Conservation (phyloP, 129 eudicot genomes). For the Ambrosia trifida region DNA sequence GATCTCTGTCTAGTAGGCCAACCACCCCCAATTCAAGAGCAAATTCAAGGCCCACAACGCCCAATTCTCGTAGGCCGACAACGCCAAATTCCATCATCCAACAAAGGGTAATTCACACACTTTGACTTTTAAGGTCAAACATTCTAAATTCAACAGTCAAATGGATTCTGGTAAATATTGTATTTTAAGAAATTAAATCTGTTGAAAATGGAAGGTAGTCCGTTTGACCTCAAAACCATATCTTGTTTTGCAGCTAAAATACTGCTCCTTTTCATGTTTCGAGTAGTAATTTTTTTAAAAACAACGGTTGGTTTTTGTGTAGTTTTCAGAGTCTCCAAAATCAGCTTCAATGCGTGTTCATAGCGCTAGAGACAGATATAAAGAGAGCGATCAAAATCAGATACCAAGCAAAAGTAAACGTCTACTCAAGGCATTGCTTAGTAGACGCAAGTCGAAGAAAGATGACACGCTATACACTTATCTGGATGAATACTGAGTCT, state of each 20-base stretch:
- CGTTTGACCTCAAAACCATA: conserved; percentile 13
- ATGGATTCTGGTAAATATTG: not conserved
- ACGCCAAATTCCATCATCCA: conserved; percentile 62
- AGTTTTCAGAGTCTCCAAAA: conserved; percentile 64
- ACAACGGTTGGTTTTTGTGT: conserved; percentile 7
- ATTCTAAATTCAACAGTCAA: not conserved
- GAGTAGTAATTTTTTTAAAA: conserved; percentile 16
- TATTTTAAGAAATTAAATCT: not conserved
- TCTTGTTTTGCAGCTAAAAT: not conserved
- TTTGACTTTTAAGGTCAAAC: conserved; percentile 13
- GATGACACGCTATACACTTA: conserved; percentile 80
- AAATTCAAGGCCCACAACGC: conserved; percentile 39
- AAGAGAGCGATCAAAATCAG: conserved; percentile 55
- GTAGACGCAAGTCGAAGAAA: conserved; percentile 82
- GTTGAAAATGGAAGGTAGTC: not conserved
- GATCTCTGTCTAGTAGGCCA: conserved; percentile 36
- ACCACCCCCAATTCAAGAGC: conserved; percentile 40
- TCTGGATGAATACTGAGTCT: conserved; percentile 76
- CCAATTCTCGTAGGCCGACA: conserved; percentile 52
- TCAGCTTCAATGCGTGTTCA: conserved; percentile 82
- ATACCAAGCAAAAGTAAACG: conserved; percentile 93
- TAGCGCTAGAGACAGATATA: conserved; percentile 47
- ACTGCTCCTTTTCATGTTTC: not conserved
- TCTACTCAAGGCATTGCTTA: conserved; percentile 85
- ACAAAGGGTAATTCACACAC: conserved; percentile 49